Evolutionary conservation across 768 basidiomycete genomes (phyloP).

Genomic region (Crassisporium funariophilum): DNA sequence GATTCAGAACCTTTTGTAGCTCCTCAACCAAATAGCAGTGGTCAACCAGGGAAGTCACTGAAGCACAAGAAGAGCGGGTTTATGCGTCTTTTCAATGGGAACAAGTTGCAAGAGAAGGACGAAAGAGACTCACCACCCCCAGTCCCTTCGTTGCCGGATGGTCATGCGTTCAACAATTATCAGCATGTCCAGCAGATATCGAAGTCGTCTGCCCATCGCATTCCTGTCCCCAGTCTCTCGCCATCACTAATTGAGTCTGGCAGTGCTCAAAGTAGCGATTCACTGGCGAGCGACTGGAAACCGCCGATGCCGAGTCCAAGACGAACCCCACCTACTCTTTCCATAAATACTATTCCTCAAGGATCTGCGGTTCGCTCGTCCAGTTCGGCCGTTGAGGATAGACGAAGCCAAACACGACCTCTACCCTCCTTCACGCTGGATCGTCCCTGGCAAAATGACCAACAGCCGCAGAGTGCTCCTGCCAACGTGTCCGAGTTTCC

Average conservation of each 20-base stretch:
- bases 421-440: conserved; percentile 19
- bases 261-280: conserved; percentile 12
- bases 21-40: conserved; percentile 12
- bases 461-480: conserved; percentile 62
- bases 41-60: conserved; percentile 45
- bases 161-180: conserved; percentile 7
- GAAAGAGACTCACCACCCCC: conserved; percentile 53
- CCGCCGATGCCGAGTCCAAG: conserved; percentile 27
- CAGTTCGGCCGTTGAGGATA: conserved; percentile 22
- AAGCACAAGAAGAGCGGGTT: conserved; percentile 84
- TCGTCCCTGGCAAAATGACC: conserved; percentile 29
- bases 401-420: conserved; percentile 22
- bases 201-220: conserved; percentile 34
- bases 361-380: conserved; percentile 21
- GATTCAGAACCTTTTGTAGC: conserved; percentile 40
- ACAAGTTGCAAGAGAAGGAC: conserved; percentile 50
- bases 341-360: conserved; percentile 40
- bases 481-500: conserved; percentile 64
- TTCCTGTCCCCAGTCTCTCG: conserved; percentile 45
- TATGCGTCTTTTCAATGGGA: conserved; percentile 71
- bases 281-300: conserved; percentile 9
- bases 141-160: conserved; percentile 52
- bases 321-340: conserved; percentile 41
- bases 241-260: conserved; percentile 32
- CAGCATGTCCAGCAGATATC: conserved; percentile 31